Percentiles rank a stretch among this genome's conserved stretches.
Evolutionary conservation across 441 rosid genomes (phyloP).

Genomic region (Adansonia gregorii): DNA sequence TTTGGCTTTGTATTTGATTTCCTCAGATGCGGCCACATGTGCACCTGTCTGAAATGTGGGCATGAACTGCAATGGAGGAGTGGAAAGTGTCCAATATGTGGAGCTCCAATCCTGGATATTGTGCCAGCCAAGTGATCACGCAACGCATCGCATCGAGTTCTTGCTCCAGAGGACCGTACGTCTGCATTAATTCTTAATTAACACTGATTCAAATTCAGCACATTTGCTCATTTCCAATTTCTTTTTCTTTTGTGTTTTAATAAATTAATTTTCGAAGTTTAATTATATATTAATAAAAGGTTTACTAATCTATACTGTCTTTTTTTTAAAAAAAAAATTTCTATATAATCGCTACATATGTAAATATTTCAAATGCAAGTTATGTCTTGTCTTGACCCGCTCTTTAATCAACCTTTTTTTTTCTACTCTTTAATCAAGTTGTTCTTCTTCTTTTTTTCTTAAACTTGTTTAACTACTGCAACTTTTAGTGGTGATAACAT

Average conservation of each 20-base stretch:
- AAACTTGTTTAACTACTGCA: too few species aligned
- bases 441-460: too few species aligned
- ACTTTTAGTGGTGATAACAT: too few species aligned
- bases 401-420: too few species aligned
- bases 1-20: neutral
- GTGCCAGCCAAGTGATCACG: constrained; percentile 38
- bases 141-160: constrained; percentile 39
- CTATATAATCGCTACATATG: too few species aligned
- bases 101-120: constrained; percentile 75
- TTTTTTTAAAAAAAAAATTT: too few species aligned
- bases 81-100: constrained; percentile 81
- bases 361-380: too few species aligned
- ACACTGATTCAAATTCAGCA: constrained; percentile 7
- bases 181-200: constrained; percentile 21
- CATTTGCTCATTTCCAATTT: neutral
- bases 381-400: too few species aligned
- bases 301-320: too few species aligned
- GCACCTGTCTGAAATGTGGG: constrained; percentile 82
- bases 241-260: neutral
- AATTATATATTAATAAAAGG: too few species aligned
- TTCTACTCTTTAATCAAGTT: too few species aligned
- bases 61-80: constrained; percentile 72
- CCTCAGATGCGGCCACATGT: constrained; percentile 84
- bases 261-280: too few species aligned
- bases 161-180: constrained; percentile 67